Evolutionary conservation across 345 rosid genomes (phyloP).

Genomic region (Arabis hirsuta): DNA sequence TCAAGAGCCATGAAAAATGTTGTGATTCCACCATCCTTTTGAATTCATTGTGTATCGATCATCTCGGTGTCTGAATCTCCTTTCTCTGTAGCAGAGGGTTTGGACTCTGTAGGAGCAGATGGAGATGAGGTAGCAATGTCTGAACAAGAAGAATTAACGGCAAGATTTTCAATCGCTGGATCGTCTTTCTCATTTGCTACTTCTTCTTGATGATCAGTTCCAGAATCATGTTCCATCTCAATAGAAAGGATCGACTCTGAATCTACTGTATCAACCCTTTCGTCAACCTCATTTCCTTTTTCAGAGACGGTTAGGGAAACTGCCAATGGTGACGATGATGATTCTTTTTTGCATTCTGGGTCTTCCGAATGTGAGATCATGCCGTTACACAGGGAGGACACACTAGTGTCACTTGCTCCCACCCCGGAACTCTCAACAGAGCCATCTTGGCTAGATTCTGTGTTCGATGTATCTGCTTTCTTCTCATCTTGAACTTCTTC

Average conservation of each 20-base stretch:
- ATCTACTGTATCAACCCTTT: constrained; percentile 35
- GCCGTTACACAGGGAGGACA: constrained; percentile 35
- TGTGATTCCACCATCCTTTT: constrained; percentile 3
- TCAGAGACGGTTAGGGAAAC: constrained; percentile 23
- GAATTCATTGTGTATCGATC: constrained; percentile 21
- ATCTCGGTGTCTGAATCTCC: constrained; percentile 31
- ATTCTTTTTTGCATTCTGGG: constrained; percentile 36
- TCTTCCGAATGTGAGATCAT: constrained; percentile 40
- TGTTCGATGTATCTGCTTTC: constrained; percentile 37
- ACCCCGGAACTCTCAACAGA: constrained; percentile 38
- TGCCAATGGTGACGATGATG: constrained; percentile 8
- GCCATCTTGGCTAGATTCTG: constrained; percentile 44
- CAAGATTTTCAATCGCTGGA: constrained; percentile 7
- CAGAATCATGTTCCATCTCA: constrained; percentile 25
- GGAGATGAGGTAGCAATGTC: constrained; percentile 27
- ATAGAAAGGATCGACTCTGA: constrained; percentile 32
- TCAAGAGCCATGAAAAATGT: constrained; percentile 40
- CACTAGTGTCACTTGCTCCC: neutral
- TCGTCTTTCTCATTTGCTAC: constrained; percentile 26
- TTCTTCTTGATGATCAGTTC: constrained; percentile 23
- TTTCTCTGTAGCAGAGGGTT: neutral
- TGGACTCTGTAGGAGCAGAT: constrained; percentile 21
- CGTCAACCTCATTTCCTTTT: constrained; percentile 11
- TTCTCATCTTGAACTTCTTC: constrained; percentile 49
- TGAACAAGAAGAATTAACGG: constrained; percentile 5